Conservation (phyloP, 2,329 filamentous ascomycete species). For the Colletotrichum brevisporum region DNA sequence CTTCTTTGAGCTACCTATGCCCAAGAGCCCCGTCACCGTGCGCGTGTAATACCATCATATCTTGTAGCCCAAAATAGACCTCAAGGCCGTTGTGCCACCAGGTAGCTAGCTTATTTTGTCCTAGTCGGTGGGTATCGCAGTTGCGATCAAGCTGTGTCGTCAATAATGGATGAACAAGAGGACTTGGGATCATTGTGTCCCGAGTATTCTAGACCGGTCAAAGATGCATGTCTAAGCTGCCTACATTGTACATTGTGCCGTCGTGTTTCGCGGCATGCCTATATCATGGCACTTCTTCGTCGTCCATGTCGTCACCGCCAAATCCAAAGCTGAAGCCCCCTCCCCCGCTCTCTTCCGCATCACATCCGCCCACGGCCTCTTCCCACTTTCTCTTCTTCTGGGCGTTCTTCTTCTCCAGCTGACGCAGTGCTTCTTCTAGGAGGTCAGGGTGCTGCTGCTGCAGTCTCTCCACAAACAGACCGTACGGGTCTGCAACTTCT, state of each 20-base stretch:
- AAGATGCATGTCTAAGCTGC: not conserved
- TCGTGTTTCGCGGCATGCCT: not conserved
- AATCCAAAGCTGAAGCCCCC: conserved; percentile 70
- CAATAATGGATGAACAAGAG: no score
- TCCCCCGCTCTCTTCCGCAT: conserved; percentile 49
- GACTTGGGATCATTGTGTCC: no score
- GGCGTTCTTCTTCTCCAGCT: conserved; percentile 73
- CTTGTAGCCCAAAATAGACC: not conserved
- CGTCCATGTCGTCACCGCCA: conserved; percentile 62
- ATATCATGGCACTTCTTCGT: conserved; percentile 49
- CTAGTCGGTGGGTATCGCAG: no score
- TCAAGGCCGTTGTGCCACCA: not conserved
- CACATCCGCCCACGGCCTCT: conserved; percentile 71
- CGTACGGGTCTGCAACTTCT: conserved; percentile 79
- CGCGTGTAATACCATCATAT: conserved; percentile 10
- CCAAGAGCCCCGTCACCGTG: not conserved
- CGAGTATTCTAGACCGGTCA: no score
- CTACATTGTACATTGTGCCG: no score
- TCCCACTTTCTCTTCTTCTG: conserved; percentile 91
- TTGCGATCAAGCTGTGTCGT: no score
- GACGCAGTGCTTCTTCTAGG: conserved; percentile 74
- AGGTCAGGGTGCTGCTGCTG: conserved; percentile 73
- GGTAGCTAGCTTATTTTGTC: no score
- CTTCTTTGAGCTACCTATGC: not conserved
- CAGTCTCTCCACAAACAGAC: conserved; percentile 81